These are phyloP conservation scores for Penicillium sp. DNA, from an alignment of 2,329 filamentous ascomycete species.

Conservation along the genomic window DNA sequence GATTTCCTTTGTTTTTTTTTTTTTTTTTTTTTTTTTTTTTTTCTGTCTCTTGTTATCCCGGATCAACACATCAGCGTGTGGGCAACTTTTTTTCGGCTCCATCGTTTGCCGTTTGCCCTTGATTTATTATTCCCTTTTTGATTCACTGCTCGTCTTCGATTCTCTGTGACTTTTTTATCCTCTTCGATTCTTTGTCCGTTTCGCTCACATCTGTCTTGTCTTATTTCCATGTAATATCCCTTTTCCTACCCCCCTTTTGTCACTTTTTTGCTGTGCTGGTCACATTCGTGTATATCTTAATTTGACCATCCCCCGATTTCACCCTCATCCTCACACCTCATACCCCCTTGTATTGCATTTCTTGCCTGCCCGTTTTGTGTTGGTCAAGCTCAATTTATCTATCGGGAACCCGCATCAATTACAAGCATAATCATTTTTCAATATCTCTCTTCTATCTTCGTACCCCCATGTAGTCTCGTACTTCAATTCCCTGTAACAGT, in stretches of 20 bases:
- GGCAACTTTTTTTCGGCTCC: slow-evolving; percentile 17
- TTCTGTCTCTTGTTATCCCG: slow-evolving; percentile 6
- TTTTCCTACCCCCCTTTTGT: slow-evolving; percentile 18
- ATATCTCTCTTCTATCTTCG: too few relatives aligned
- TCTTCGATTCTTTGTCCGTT: slow-evolving; percentile 19
- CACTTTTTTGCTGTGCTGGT: slow-evolving; percentile 42
- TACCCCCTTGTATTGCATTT: slow-evolving; percentile 41
- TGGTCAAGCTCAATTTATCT: slow-evolving; percentile 24
- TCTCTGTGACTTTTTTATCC: slow-evolving; percentile 26
- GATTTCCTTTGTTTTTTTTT: slow-evolving; percentile 24
- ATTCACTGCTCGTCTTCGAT: slow-evolving; percentile 29
- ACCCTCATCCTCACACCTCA: slow-evolving; percentile 27
- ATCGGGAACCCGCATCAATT: slow-evolving; percentile 25
- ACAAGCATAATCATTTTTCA: slow-evolving; percentile 18
- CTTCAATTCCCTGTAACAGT: too few relatives aligned
- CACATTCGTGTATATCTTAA: slow-evolving; percentile 46
- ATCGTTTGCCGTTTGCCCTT: slow-evolving; percentile 10
- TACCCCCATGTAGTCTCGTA: too few relatives aligned
- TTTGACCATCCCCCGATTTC: slow-evolving; percentile 22
- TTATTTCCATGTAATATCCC: slow-evolving; percentile 40
- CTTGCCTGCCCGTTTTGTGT: slow-evolving; percentile 26
- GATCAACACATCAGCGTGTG: slow-evolving; percentile 24
- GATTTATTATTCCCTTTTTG: slow-evolving; percentile 46
- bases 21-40: background rate
- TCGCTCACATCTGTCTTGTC: slow-evolving; percentile 27